Evolutionary conservation across 495 filamentous ascomycete genomes (phyloP).

Genomic region (Penicillium maclennaniae): DNA sequence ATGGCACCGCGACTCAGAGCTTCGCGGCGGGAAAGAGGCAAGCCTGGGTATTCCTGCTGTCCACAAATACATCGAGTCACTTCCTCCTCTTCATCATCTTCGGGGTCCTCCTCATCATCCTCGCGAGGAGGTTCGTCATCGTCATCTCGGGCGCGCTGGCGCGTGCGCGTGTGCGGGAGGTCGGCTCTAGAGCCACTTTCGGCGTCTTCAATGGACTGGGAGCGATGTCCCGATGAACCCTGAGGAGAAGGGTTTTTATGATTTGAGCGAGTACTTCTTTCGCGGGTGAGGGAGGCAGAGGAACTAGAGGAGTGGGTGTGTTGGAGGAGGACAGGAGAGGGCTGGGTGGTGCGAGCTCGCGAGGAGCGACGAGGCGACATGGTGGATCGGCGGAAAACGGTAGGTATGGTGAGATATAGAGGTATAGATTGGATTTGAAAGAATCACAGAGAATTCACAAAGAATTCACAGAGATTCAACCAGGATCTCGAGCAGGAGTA

Average conservation of each 20-base stretch:
- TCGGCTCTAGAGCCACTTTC: conserved; percentile 54
- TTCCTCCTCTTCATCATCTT: conserved; percentile 78
- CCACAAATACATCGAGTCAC: conserved; percentile 93
- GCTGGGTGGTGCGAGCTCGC: conserved; percentile 78
- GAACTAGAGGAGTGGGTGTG: conserved; percentile 73
- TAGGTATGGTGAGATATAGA: conserved; percentile 4
- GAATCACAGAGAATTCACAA: conserved; percentile 3
- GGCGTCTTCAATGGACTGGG: conserved; percentile 74
- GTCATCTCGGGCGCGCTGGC: conserved; percentile 64
- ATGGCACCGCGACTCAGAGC: conserved; percentile 50
- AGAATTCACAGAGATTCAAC: conserved; percentile 7
- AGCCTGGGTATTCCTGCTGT: conserved; percentile 89
- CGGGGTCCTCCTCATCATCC: conserved; percentile 60
- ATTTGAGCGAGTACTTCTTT: conserved; percentile 66
- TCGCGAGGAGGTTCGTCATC: conserved; percentile 51
- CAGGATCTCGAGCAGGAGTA: neutral
- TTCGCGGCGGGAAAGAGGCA: conserved; percentile 63
- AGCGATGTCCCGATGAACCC: conserved; percentile 69
- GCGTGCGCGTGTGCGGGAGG: conserved; percentile 66
- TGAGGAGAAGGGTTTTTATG: conserved; percentile 70
- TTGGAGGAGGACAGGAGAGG: conserved; percentile 60
- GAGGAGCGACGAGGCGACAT: conserved; percentile 86
- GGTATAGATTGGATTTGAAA: conserved; percentile 3
- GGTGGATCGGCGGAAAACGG: conserved; percentile 13
- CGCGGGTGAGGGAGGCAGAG: conserved; percentile 64